Conservation (phyloP, 1,139 yeast genomes). For the Blastobotrys persicus region DNA sequence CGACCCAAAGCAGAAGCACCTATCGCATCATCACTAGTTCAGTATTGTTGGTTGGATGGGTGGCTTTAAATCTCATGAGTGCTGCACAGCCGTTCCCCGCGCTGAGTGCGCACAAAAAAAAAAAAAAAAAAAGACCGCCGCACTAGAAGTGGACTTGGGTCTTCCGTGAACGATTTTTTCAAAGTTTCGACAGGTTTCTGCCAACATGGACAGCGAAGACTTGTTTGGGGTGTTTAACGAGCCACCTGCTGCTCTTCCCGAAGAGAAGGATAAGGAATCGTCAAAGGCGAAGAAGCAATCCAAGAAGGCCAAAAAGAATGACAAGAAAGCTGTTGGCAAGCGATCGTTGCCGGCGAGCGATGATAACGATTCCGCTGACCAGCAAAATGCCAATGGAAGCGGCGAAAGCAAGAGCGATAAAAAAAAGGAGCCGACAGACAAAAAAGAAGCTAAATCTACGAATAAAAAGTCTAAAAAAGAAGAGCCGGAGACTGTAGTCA, state of each 20-base stretch:
- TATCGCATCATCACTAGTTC: too few relatives aligned
- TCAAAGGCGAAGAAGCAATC: neutral
- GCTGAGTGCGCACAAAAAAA: neutral
- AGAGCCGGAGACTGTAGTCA: conserved; percentile 59
- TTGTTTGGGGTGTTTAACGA: conserved; percentile 31
- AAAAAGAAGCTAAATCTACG: neutral
- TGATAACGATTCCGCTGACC: neutral
- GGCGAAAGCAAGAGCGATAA: conserved; percentile 4
- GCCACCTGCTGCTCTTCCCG: conserved; percentile 18
- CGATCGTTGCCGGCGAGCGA: conserved; percentile 3
- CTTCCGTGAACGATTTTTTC: neutral
- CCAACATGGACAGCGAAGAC: conserved; percentile 22
- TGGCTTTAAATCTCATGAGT: too few relatives aligned
- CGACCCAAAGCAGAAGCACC: too few relatives aligned
- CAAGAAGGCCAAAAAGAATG: conserved; percentile 6
- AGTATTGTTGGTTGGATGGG: too few relatives aligned
- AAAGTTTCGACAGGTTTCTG: neutral
- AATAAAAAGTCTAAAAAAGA: conserved; percentile 10
- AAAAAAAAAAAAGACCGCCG: neutral
- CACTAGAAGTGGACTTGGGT: conserved; percentile 2
- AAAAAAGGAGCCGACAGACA: conserved; percentile 8
- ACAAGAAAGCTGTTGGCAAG: neutral
- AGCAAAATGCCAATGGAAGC: neutral
- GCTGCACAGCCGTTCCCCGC: neutral
- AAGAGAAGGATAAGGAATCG: neutral